Percentiles rank a stretch among this genome's conserved stretches.
Evolutionary conservation across 2,329 filamentous ascomycete genomes (phyloP).

Genomic region (Chaetothyriales sp.): DNA sequence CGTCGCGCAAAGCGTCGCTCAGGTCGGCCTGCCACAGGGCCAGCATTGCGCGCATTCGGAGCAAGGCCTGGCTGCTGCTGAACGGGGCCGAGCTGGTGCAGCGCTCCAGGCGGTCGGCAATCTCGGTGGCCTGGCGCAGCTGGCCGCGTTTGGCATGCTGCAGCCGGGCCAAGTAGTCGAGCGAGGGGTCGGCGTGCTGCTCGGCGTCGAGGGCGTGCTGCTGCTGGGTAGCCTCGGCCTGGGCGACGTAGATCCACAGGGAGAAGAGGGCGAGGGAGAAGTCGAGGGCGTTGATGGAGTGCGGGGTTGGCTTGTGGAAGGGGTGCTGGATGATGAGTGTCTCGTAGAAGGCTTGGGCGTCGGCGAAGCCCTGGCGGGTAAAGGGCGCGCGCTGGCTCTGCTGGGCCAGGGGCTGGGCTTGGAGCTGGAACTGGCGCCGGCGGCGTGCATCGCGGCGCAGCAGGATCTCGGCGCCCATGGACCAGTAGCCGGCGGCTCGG

Average conservation of each 20-base stretch:
- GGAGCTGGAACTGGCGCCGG: too few species aligned
- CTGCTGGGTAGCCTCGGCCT: slow-evolving; percentile 40
- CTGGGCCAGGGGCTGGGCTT: background rate
- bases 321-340: slow-evolving; percentile 64
- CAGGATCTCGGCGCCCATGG: slow-evolving; percentile 70
- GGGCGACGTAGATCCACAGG: slow-evolving; percentile 64
- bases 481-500: slow-evolving; percentile 59
- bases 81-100: slow-evolving; percentile 58
- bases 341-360: slow-evolving; percentile 59
- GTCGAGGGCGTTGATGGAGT: slow-evolving; percentile 51
- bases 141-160: slow-evolving; percentile 25
- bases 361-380: slow-evolving; percentile 39
- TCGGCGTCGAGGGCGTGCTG: slow-evolving; percentile 24
- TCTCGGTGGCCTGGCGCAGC: slow-evolving; percentile 44
- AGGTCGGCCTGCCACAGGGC: slow-evolving; percentile 65
- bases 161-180: slow-evolving; percentile 5
- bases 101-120: slow-evolving; percentile 57
- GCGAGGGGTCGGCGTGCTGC: background rate
- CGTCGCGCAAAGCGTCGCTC: slow-evolving; percentile 3
- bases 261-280: slow-evolving; percentile 74
- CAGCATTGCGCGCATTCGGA: slow-evolving; percentile 60
- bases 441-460: slow-evolving; percentile 32
- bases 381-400: slow-evolving; percentile 18
- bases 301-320: slow-evolving; percentile 48
- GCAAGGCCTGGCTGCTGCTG: slow-evolving; percentile 50